phyloP scores from a whole-genome alignment of 345 rosid genomes.

The Acer campestre region DNA sequence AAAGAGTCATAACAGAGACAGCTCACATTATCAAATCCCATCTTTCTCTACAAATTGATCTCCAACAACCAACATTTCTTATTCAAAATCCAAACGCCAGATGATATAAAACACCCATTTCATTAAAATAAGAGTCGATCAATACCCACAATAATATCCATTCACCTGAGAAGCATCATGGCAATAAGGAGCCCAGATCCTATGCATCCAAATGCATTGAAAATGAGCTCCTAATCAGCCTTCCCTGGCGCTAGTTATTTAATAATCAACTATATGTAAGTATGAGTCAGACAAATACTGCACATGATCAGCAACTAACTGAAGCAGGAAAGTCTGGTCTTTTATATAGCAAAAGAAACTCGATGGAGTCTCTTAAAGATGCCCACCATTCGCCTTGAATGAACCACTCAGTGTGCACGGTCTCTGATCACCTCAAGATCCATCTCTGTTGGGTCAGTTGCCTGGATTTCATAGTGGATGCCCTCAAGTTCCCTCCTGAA shows the following conservation, averaged over 20 bases:
- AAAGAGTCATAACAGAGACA: too few relatives aligned
- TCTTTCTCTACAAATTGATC: too few relatives aligned
- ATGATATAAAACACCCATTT: slow-evolving; percentile 13
- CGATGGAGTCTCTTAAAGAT: not conserved
- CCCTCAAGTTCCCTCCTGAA: slow-evolving; percentile 40
- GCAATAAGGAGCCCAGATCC: slow-evolving; percentile 30
- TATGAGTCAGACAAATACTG: slow-evolving; percentile 6
- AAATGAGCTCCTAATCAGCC: slow-evolving; percentile 46
- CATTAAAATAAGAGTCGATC: slow-evolving; percentile 17
- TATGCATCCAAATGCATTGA: not conserved
- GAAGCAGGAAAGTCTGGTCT: slow-evolving; percentile 9
- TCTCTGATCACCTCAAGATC: slow-evolving; percentile 44
- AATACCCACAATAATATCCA: slow-evolving; percentile 14
- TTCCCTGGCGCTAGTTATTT: slow-evolving; percentile 40
- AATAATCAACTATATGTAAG: slow-evolving; percentile 16
- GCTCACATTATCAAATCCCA: too few relatives aligned
- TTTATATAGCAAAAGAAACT: slow-evolving; percentile 4
- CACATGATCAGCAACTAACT: slow-evolving; percentile 20
- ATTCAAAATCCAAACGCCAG: too few relatives aligned
- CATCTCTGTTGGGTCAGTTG: slow-evolving; percentile 46
- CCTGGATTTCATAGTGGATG: slow-evolving; percentile 43
- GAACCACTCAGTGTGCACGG: slow-evolving; percentile 29
- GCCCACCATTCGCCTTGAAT: not conserved
- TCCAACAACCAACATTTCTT: too few relatives aligned
- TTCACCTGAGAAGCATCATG: slow-evolving; percentile 57